Conservation (phyloP, 1,284 basidiomycete genomes). For the Salmacisia buchloeana region DNA sequence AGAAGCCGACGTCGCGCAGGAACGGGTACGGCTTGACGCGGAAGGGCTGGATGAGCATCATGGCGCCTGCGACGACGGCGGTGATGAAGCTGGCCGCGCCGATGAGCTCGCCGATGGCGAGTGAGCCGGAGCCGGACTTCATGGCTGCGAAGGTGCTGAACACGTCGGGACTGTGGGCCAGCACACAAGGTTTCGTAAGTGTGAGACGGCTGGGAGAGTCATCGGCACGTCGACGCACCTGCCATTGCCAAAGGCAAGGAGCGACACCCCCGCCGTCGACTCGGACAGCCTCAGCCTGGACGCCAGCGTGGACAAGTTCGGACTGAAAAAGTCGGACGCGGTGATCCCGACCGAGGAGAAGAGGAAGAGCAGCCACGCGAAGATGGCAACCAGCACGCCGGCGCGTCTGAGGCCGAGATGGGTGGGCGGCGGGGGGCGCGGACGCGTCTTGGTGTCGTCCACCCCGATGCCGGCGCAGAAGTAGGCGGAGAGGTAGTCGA, state of each 20-base stretch:
- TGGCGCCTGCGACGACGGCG: constrained; percentile 84
- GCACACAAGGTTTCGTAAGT: too few species aligned
- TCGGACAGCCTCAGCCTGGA: constrained; percentile 40
- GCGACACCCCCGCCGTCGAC: constrained; percentile 48
- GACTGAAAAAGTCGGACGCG: constrained; percentile 48
- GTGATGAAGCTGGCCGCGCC: constrained; percentile 94
- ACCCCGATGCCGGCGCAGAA: constrained; percentile 35
- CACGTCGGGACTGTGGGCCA: too few species aligned
- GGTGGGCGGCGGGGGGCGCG: too few species aligned
- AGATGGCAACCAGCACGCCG: constrained; percentile 25
- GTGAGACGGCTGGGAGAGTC: too few species aligned
- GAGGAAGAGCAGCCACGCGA: constrained; percentile 37
- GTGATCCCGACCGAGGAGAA: constrained; percentile 46
- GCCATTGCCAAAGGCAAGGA: constrained; percentile 53
- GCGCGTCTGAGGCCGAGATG: constrained; percentile 10
- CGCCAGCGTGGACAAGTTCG: constrained; percentile 45
- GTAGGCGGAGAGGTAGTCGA: constrained; percentile 41
- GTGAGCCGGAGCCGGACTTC: constrained; percentile 72
- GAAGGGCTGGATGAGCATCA: constrained; percentile 93
- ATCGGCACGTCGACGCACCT: too few species aligned
- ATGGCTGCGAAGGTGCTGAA: constrained; percentile 94
- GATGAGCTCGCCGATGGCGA: constrained; percentile 89
- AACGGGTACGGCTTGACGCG: constrained; percentile 73
- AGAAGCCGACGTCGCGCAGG: constrained; percentile 88
- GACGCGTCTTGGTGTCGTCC: not conserved